Base-by-base conservation (phyloP, 2,329 filamentous ascomycete genomes). In the Penicillium psychrosexuale region DNA sequence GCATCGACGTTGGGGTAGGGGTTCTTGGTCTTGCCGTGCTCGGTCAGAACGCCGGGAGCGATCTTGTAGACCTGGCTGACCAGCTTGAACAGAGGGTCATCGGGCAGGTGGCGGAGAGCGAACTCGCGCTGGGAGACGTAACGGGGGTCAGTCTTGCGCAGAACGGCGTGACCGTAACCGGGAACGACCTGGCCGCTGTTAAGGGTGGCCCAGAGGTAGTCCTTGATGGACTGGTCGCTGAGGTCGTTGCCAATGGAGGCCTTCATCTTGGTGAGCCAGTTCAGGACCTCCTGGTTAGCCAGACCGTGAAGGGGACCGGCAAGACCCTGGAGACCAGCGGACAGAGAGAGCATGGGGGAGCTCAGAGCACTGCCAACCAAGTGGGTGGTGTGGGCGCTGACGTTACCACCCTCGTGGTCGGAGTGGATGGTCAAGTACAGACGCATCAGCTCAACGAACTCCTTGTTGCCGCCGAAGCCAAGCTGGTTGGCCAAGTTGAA, bases 1-100 rank as follows among this genome's bases (percentile, higher is more conserved):
- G 93, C 92, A 74, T 97, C 93, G 72, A 97, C 92, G 83, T 97
- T 97, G 79, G 94, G 94, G 85, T 84, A 97, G 66, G 93, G 93
- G 89, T 97, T 97, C 90, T 97, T 97, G 84, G 93, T 97, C 90
- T 99, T 99, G 82, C 94, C 94, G 83, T 99, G 94, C 87, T 99
- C 91, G 66, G 94, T 99, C 76, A 99, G 84, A 70, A 99, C 94
- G 72, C 88, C 89, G 64, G 94, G 94, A 63, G 94, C 94, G 71
- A 99, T 97, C 90, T 99, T 99, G 90, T 97, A 99, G 69, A 99
- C 94, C 83, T 99, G 94, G 85, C 90, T 95, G 81, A 99, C 94
- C 68, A 99, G 90, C 86, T 99, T 91, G 90, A 97, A 99, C 92
- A 99, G 95, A 71, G 93, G 92, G 84, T 97, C 94, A 72, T 96